Base-by-base conservation (phyloP, 2,329 filamentous ascomycete genomes). In the Stachybotrys elegans region DNA sequence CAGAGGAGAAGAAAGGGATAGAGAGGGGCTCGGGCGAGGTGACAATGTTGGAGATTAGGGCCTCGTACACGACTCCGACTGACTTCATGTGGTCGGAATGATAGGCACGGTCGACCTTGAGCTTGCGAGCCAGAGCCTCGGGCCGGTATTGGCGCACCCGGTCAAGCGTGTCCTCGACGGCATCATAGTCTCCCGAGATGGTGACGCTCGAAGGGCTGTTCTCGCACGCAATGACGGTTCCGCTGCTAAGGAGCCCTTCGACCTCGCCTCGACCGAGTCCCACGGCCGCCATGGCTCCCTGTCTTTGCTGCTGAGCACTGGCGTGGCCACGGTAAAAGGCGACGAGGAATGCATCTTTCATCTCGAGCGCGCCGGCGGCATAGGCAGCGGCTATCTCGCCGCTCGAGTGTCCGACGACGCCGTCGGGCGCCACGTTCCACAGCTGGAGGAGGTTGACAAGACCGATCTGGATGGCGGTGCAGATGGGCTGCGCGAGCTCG, bases 361-460 rank as follows among this genome's bases (percentile, higher is more conserved):
- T 41, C 1, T 35, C 36, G 3, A 57, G 27, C 11, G 12, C 36
- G 3, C 50, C 45, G 0, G 45, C 34, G 11, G 52, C 49, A 29
- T 63, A 67, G 2, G 64, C 66, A 11, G 65, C 65, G 2, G 57
- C 59, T 38, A 68, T 66, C 43, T 68, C 65, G 8, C 65, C 65
- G 16, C 55, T 59, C 0, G 63, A 67, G 43, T 68, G 65, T 0
- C 66, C 64, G 2, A 65, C 51, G 2, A 65, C 57, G 4, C 49
- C 55, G 7, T 39, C 21, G 0, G 61, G 59, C 4, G 5, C 22
- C 2, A 68, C 39, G 4, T 52, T 55, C 22, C 5, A 17, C 14
- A 16, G 4, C 14, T 19, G 13, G 14, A 40, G n/a, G 8, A 29
- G 12, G 23, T 40, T 19, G 22, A 40, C 23, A 12, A 40, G 7